Conservation (phyloP, 75 land plant species). For the Sequoia sempervirens region DNA sequence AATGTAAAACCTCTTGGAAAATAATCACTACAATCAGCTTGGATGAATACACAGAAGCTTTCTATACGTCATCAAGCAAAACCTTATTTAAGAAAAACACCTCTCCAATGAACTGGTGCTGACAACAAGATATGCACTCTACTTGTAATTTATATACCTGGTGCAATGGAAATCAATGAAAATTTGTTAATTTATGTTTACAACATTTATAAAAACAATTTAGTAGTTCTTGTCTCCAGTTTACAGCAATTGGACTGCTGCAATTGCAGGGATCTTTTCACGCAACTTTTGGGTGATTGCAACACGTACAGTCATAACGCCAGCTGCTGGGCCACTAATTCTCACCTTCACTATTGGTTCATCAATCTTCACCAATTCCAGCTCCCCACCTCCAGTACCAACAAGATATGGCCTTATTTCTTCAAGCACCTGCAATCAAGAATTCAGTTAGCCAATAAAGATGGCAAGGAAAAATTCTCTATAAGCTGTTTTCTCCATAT, state of each 20-base stretch:
- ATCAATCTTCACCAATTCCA: conserved; percentile 70
- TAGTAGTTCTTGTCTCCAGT: neutral
- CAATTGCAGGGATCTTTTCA: conserved; percentile 86
- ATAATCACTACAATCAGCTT: neutral
- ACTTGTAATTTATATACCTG: neutral
- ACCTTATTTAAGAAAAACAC: neutral
- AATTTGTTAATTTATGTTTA: neutral
- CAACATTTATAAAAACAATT: neutral
- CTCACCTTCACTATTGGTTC: conserved; percentile 83
- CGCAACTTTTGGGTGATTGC: conserved; percentile 88
- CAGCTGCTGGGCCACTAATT: conserved; percentile 82
- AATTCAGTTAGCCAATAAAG: neutral
- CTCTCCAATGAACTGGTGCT: neutral
- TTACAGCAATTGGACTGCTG: conserved; percentile 82
- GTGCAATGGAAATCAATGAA: neutral
- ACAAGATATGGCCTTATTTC: conserved; percentile 87
- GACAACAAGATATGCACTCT: neutral
- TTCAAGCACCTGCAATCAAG: conserved; percentile 53
- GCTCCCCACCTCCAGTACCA: conserved; percentile 86
- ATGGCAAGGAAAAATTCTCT: neutral
- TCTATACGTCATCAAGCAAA: neutral
- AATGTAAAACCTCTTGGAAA: neutral
- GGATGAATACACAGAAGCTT: neutral
- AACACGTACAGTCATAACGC: conserved; percentile 89
- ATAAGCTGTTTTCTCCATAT: neutral